These are phyloP conservation scores for Inosperma sp. DNA, from an alignment of 768 basidiomycete genomes.

Conservation along the genomic window DNA sequence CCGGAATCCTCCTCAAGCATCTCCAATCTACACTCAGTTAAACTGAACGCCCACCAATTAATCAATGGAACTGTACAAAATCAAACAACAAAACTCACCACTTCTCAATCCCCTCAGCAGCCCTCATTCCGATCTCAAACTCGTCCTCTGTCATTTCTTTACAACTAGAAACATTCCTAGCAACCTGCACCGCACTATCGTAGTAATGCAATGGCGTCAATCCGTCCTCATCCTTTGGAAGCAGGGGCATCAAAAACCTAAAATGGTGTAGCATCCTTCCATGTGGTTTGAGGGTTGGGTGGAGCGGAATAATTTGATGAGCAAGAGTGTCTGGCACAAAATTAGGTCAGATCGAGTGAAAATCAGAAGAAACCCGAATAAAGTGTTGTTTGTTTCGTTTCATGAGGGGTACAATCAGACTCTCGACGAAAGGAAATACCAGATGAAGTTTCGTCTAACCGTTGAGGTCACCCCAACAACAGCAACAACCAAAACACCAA, in stretches of 20 bases:
- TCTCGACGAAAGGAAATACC: too few species aligned
- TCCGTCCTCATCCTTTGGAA: slow-evolving; percentile 54
- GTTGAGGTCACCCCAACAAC: too few species aligned
- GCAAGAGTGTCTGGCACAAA: slow-evolving; percentile 54
- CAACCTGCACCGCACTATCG: slow-evolving; percentile 72
- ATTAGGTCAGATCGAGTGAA: neutral
- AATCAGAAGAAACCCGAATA: neutral
- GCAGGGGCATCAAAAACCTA: slow-evolving; percentile 67
- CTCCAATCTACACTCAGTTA: slow-evolving; percentile 61
- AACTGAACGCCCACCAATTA: slow-evolving; percentile 30
- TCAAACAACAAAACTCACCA: slow-evolving; percentile 40
- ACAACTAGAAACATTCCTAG: slow-evolving; percentile 52
- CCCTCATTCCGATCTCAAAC: slow-evolving; percentile 57
- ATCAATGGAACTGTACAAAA: neutral
- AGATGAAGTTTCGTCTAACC: too few species aligned
- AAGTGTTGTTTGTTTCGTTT: too few species aligned
- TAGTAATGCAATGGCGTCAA: slow-evolving; percentile 69
- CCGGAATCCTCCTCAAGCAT: slow-evolving; percentile 53
- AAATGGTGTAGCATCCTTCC: slow-evolving; percentile 77
- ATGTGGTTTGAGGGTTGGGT: slow-evolving; percentile 66
- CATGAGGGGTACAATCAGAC: too few species aligned
- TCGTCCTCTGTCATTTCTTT: slow-evolving; percentile 66
- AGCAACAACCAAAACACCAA: too few species aligned
- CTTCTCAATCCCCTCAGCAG: slow-evolving; percentile 55
- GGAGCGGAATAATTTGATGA: slow-evolving; percentile 66